These are phyloP conservation scores for Cryptomeria japonica DNA, from an alignment of 75 land plant species.

Conservation along the genomic window DNA sequence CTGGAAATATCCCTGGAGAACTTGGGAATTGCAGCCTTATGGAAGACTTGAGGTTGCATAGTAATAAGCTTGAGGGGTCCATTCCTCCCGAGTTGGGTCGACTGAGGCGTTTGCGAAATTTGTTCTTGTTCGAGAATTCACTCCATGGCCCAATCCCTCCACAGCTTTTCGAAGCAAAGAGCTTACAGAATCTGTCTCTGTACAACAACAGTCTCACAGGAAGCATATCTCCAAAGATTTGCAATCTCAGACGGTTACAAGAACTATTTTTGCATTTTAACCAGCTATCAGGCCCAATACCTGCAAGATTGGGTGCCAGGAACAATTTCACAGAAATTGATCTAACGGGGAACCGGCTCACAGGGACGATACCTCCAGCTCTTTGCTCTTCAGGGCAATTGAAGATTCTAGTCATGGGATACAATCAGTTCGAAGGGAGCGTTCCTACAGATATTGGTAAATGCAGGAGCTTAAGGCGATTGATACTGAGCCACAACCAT, in stretches of 20 bases:
- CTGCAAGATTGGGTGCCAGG: conserved; percentile 43
- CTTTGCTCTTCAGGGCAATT: conserved; percentile 35
- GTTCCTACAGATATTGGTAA: conserved; percentile 46
- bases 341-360: conserved; percentile 47
- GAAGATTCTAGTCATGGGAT: conserved; percentile 29
- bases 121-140: conserved; percentile 40
- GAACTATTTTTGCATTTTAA: conserved; percentile 45
- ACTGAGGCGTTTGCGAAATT: conserved; percentile 20
- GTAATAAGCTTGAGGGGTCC: conserved; percentile 48
- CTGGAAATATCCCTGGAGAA: conserved; percentile 61
- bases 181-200: conserved; percentile 30
- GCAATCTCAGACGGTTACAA: conserved; percentile 39
- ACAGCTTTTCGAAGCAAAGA: conserved; percentile 34
- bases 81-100: conserved; percentile 55
- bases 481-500: conserved; percentile 47
- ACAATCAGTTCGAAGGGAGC: conserved; percentile 46
- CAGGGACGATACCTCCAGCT: conserved; percentile 52
- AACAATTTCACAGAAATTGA: conserved; percentile 48
- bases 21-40: conserved; percentile 48
- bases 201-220: conserved; percentile 65
- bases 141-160: conserved; percentile 53
- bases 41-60: conserved; percentile 21
- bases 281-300: conserved; percentile 55
- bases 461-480: conserved; percentile 33
- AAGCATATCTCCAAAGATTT: conserved; percentile 44